A percentile compares a stretch with the other conserved stretches of the same genome.
phyloP scores from a whole-genome alignment of 2,329 filamentous ascomycete genomes.

The Cryphonectria nitschkei region DNA sequence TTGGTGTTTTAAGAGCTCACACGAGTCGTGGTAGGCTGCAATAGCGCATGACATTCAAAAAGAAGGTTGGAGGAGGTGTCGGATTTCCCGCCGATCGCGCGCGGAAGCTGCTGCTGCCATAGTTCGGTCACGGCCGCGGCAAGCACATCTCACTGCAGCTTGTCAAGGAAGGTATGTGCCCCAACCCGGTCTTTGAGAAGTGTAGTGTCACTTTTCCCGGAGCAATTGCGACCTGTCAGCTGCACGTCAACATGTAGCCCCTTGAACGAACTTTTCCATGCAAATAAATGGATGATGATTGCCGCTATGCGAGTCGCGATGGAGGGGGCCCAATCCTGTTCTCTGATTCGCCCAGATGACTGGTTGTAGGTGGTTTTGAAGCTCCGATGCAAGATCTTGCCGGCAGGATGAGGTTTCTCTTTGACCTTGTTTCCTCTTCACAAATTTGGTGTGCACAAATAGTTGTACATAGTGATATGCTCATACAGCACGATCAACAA shows the following conservation, averaged over 20 bases:
- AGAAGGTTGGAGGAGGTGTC: too few species aligned
- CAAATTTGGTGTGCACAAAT: background rate
- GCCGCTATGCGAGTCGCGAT: background rate
- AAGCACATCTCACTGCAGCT: background rate
- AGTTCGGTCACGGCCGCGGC: background rate
- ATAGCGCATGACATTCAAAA: too few species aligned
- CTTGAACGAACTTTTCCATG: background rate
- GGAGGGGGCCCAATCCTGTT: too few species aligned
- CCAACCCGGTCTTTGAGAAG: too few species aligned
- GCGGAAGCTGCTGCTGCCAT: too few species aligned
- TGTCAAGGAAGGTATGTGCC: background rate
- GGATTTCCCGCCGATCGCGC: too few species aligned
- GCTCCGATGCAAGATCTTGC: background rate
- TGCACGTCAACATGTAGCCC: conserved; percentile 2
- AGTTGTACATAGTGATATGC: background rate
- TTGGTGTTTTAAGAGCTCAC: too few species aligned
- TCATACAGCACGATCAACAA: too few species aligned
- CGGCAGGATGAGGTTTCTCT: background rate
- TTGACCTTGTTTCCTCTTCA: too few species aligned
- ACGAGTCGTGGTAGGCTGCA: too few species aligned
- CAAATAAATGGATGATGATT: background rate
- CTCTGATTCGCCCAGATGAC: background rate
- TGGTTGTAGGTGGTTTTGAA: background rate
- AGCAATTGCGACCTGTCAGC: conserved; percentile 12
- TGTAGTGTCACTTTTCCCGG: background rate